Percentiles rank a stretch among this genome's conserved stretches.
phyloP scores from a whole-genome alignment of 2,329 filamentous ascomycete genomes.

The Tolypocladium ovalisporum region DNA sequence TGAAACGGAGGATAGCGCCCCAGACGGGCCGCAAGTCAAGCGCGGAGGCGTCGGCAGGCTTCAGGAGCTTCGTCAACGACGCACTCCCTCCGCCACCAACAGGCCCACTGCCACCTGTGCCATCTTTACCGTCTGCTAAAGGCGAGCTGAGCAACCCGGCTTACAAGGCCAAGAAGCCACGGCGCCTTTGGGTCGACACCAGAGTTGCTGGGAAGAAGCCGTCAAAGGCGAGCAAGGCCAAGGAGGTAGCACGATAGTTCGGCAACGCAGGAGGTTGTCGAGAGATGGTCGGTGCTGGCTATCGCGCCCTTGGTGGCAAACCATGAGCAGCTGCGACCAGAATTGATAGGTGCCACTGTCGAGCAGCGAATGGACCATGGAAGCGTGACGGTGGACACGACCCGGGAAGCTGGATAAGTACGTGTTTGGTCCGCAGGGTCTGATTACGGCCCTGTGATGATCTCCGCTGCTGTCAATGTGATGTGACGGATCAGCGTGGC shows the following conservation, averaged over 20 bases:
- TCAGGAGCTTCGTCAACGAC: conserved; percentile 12
- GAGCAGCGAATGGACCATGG: background rate
- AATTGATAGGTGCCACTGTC: background rate
- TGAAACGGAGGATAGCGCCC: background rate
- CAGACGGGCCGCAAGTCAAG: conserved; percentile 6
- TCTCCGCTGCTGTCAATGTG: background rate
- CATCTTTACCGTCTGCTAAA: conserved; percentile 10
- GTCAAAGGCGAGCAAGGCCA: conserved; percentile 10
- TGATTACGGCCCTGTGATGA: background rate
- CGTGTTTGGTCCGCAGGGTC: background rate
- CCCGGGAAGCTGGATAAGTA: background rate
- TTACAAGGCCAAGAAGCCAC: conserved; percentile 14
- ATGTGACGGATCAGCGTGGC: background rate
- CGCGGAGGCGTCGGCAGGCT: conserved; percentile 12
- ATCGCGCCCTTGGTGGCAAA: background rate
- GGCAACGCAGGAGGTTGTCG: conserved; percentile 5
- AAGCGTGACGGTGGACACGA: background rate
- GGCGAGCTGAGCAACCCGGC: background rate
- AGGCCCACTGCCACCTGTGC: conserved; percentile 14
- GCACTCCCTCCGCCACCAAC: conserved; percentile 11
- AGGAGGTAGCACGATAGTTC: conserved; percentile 7
- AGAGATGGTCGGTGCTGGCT: background rate
- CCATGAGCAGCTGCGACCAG: background rate
- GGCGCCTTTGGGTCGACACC: conserved; percentile 13
- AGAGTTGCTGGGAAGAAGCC: conserved; percentile 4